These are phyloP conservation scores for Asclepias syriaca DNA, from an alignment of 257 asterid species.

Conservation along the genomic window DNA sequence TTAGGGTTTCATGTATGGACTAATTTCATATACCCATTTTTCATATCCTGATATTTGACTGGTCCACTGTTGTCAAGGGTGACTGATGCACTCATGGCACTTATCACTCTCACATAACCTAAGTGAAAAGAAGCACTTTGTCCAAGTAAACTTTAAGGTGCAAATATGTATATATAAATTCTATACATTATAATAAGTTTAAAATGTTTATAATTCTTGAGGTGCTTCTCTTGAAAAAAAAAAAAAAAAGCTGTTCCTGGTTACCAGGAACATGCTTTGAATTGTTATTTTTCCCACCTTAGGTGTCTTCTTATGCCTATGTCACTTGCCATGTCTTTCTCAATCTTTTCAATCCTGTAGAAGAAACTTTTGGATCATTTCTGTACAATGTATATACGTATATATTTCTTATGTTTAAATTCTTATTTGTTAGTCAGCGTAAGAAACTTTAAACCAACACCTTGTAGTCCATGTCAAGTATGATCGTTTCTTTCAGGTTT, in stretches of 20 bases:
- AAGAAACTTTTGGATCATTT: not conserved
- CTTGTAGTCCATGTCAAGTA: not conserved
- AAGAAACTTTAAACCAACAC: not conserved
- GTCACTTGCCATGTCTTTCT: not conserved
- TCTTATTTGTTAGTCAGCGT: not conserved
- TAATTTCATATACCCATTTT: too few relatives aligned
- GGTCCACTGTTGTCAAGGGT: not conserved
- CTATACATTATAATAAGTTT: too few relatives aligned
- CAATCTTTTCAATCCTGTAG: not conserved
- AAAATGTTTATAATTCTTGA: too few relatives aligned
- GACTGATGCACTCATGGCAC: too few relatives aligned
- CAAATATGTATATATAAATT: too few relatives aligned
- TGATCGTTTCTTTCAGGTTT: not conserved
- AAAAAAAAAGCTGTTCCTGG: too few relatives aligned
- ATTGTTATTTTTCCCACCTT: not conserved
- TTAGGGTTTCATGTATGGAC: not conserved
- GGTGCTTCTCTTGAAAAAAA: too few relatives aligned
- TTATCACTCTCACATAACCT: too few relatives aligned
- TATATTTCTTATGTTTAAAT: not conserved
- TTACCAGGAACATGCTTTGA: not conserved
- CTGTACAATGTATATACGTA: not conserved
- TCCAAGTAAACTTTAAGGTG: too few relatives aligned
- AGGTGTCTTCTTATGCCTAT: not conserved
- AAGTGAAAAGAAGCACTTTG: too few relatives aligned
- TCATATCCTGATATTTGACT: not conserved